Evolutionary conservation across 2,329 filamentous ascomycete species (phyloP), one percentile per base, ranked within the genome.

Genomic region (Cercospora sojina): DNA sequence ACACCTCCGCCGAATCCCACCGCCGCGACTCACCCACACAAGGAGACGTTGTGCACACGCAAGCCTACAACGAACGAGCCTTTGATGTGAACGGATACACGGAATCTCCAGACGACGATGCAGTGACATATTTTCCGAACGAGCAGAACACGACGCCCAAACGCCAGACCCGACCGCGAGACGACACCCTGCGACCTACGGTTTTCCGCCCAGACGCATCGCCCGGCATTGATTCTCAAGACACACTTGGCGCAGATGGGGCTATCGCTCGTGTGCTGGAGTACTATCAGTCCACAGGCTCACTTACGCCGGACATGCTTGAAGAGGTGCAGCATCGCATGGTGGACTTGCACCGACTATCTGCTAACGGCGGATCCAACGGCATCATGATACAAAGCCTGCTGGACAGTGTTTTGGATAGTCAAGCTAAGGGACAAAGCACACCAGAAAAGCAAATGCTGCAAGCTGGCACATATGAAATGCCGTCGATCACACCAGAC

Each of bases 351-450:
- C 69, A 76, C 43, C 72, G 74, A 9, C 60, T 74, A 12, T 77
- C 76, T 7, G 71, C 74, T 13, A 76, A 77, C 67, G 74, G 73
- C 27, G 76, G 75, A 49, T 76, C 77, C 2, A 72, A 79, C 69
- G 76, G 74, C 12, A 68, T 72, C 20, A 77, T 77, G 71, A 71
- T 78, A 3, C 73, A 77, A 57, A 76, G 74, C 57, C 64, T 79
- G 41, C 69, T 79, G 25, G 74, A 77, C 41, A 75, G 75, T 68
- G 73, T 79, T 47, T 32, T 71, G 63, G 43, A 65, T 25, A 64
- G 61, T 29, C 66, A 65, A 31, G 10, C 63, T 2, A 35, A 57
- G 18, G 62, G 59, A 25, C 64, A 70, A 32, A 65, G 49, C 16
- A 62, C 53, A 13, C 41, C 69, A 20, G 69, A 70, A n/a, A 68